Evolutionary conservation across 768 basidiomycete genomes (phyloP).

Genomic region (Xerocomus potaroensis): DNA sequence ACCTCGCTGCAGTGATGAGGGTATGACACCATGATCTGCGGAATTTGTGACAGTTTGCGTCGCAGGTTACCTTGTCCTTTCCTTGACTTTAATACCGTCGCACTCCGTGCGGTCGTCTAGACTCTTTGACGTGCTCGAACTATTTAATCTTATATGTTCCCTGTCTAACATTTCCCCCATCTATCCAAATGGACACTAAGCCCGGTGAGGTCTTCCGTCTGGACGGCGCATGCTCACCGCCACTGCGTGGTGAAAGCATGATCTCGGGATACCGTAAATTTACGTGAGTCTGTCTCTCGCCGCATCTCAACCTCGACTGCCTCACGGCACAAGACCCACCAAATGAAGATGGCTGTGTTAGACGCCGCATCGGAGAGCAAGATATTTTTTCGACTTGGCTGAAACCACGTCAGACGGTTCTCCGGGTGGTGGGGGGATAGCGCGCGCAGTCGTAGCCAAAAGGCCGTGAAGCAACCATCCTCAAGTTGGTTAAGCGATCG

Average conservation of each 20-base stretch:
- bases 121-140: slow-evolving; percentile 9
- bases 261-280: slow-evolving; percentile 28
- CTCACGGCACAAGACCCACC: slow-evolving; percentile 7
- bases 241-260: slow-evolving; percentile 29
- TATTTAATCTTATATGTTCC: slow-evolving; percentile 16
- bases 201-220: slow-evolving; percentile 2
- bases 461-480: slow-evolving; percentile 9
- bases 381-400: slow-evolving; percentile 9
- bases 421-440: slow-evolving; percentile 10
- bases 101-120: slow-evolving; percentile 13
- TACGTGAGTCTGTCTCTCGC: slow-evolving; percentile 17
- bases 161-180: slow-evolving; percentile 16
- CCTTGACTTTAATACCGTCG: slow-evolving; percentile 10
- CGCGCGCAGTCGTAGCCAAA: slow-evolving; percentile 13
- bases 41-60: slow-evolving; percentile 13
- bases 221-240: slow-evolving; percentile 23
- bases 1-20: slow-evolving; percentile 33
- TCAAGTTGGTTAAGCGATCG: slow-evolving; percentile 1
- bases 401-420: not conserved
- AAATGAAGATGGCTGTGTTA: slow-evolving; percentile 20
- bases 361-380: slow-evolving; percentile 10
- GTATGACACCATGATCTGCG: slow-evolving; percentile 29
- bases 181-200: slow-evolving; percentile 5
- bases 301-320: slow-evolving; percentile 7
- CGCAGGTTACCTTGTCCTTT: slow-evolving; percentile 9